Conservation (phyloP, 2,329 filamentous ascomycete species). For the Penicillium sp. region DNA sequence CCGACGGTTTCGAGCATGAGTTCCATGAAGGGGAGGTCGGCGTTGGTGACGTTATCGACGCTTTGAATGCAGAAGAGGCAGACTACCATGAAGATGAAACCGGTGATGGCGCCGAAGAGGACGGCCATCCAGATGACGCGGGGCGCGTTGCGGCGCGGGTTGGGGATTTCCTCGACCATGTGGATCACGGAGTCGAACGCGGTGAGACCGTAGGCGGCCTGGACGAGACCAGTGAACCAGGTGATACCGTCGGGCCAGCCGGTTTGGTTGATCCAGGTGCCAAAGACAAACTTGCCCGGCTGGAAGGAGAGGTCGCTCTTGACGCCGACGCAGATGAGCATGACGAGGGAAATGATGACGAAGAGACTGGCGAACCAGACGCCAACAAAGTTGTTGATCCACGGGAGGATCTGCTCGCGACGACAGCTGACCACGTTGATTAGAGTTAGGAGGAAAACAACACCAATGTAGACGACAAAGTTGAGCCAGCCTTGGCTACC, state of each 20-base stretch:
- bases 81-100: conserved; percentile 57
- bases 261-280: conserved; percentile 54
- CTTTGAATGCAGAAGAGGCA: conserved; percentile 57
- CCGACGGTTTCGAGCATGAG: conserved; percentile 49
- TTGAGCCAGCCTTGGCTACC: conserved; percentile 55
- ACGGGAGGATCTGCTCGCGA: conserved; percentile 52
- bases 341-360: conserved; percentile 55
- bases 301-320: conserved; percentile 53
- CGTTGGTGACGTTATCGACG: conserved; percentile 47
- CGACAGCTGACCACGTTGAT: conserved; percentile 59
- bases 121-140: conserved; percentile 59
- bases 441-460: conserved; percentile 53
- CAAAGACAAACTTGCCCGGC: conserved; percentile 57
- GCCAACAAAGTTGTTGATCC: conserved; percentile 62
- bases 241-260: conserved; percentile 60
- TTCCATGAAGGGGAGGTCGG: conserved; percentile 55
- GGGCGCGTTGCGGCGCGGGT: conserved; percentile 56
- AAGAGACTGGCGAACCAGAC: conserved; percentile 58
- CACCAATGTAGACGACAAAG: conserved; percentile 59
- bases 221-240: conserved; percentile 63
- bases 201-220: conserved; percentile 60
- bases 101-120: conserved; percentile 53
- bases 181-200: conserved; percentile 64
- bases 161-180: conserved; percentile 61
- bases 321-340: conserved; percentile 58